Conservation (phyloP, 1,139 yeast species). For the Pneumocystis oryctolagi region DNA sequence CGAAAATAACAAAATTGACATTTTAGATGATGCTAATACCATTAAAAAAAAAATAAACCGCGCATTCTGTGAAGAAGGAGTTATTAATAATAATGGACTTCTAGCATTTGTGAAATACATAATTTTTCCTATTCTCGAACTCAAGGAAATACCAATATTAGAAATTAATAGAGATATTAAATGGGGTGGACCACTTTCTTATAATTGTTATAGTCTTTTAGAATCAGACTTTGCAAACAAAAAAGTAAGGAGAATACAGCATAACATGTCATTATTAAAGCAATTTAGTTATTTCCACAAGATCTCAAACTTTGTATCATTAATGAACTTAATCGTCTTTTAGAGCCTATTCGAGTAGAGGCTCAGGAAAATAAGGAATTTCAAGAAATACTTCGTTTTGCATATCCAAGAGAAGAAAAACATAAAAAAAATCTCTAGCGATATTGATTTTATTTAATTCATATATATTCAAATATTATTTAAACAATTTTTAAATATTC, state of each 20-base stretch:
- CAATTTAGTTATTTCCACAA: slow-evolving; percentile 57
- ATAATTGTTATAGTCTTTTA: slow-evolving; percentile 50
- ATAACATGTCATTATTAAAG: neutral
- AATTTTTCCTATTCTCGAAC: slow-evolving; percentile 69
- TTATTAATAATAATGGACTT: slow-evolving; percentile 77
- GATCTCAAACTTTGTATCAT: slow-evolving; percentile 89
- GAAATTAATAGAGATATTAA: slow-evolving; percentile 83
- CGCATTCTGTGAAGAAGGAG: slow-evolving; percentile 95
- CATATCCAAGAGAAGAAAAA: slow-evolving; percentile 49
- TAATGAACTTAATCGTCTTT: slow-evolving; percentile 60
- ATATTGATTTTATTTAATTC: neutral
- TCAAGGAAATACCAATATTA: slow-evolving; percentile 43
- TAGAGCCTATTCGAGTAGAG: slow-evolving; percentile 72
- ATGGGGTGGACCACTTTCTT: slow-evolving; percentile 84
- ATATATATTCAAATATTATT: neutral
- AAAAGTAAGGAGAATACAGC: slow-evolving; percentile 20
- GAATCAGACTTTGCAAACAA: slow-evolving; percentile 58
- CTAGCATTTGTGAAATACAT: slow-evolving; percentile 75
- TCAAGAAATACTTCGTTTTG: slow-evolving; percentile 57
- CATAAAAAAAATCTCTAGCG: neutral
- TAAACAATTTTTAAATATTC: neutral
- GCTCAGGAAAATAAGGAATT: slow-evolving; percentile 50
- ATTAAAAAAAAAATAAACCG: slow-evolving; percentile 81
- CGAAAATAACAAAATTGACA: slow-evolving; percentile 91
- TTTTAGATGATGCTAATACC: slow-evolving; percentile 72